Conservation (phyloP, 306 rosid genomes). For the Sophora flavescens region DNA sequence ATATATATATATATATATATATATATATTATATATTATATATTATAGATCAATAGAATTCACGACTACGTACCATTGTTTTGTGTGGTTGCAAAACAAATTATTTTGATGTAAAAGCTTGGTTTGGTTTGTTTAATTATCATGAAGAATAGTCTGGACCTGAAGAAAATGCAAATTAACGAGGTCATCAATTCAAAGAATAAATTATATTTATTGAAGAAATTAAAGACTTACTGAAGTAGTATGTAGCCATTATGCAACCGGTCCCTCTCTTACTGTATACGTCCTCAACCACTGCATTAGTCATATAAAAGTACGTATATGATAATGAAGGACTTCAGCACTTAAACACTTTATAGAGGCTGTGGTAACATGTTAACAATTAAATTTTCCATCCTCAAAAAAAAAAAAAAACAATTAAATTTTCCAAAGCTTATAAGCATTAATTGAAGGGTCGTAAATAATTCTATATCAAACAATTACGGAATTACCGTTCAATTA, state of each 20-base stretch:
- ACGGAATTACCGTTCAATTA: too few relatives aligned
- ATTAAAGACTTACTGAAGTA: background rate
- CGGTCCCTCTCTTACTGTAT: background rate
- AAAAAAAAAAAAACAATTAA: too few relatives aligned
- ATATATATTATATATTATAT: too few relatives aligned
- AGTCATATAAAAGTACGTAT: too few relatives aligned
- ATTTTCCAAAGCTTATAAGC: too few relatives aligned
- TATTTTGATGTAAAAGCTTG: background rate
- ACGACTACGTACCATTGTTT: background rate
- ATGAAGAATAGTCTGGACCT: background rate
- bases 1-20: too few relatives aligned
- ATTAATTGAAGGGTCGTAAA: too few relatives aligned
- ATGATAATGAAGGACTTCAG: background rate
- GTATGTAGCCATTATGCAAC: background rate
- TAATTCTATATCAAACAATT: too few relatives aligned
- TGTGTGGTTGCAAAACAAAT: background rate
- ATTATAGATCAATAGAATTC: background rate
- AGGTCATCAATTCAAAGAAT: background rate
- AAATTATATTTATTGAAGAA: background rate
- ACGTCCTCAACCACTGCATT: too few relatives aligned
- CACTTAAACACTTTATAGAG: too few relatives aligned
- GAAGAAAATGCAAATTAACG: background rate
- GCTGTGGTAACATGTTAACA: too few relatives aligned
- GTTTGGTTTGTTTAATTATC: conserved; percentile 10
- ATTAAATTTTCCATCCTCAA: too few relatives aligned